Evolutionary conservation across 192 early-diverging fungal species (phyloP), one percentile per base, ranked within the genome.

Genomic region (Diversispora epigaea): DNA sequence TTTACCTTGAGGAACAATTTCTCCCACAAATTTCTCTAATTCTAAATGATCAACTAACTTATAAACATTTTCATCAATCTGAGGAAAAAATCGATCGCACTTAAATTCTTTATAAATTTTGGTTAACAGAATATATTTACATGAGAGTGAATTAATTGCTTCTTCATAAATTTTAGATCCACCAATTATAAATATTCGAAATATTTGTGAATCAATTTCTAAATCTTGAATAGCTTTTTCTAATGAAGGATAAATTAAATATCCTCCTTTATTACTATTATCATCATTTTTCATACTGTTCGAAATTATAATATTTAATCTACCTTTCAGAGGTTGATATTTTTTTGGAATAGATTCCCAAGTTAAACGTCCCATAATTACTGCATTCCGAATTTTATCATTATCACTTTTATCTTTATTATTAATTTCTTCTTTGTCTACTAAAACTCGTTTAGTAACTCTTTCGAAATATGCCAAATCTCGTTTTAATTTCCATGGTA

Each of bases 331-430:
- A 8, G 97, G 97, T 54, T 92, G 83, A 76, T 90, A 94, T 64
- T 88, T 89, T 6, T 64, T 57, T 4, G 97, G 97, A 57, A 99
- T 93, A 4, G 91, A 93, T 76, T 96, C 93, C 95, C 96, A 99
- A 19, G 95, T 96, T 21, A 83, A 81, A 55, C 95, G 87, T 55
- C 97, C 97, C 94, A 99, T 95, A 76, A 99, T 93, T 55, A 94
- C 92, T 0, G 90, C 92, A 79, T 99, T 99, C 32, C 49, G 46
- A 52, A 61, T 5, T 7, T 17, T 9, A 7, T 45, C n/a, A 41
- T 21, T 11, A 1, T 46, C 46, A 52, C 17, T 69, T n/a, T 46
- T 64, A 47, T 17, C 17, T 10, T 11, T 10, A 21, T 4, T 67
- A 19, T 68, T 22, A 5, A 39, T 19, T 7, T 7, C 8, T 46